Evolutionary conservation across 441 rosid species (phyloP), one percentile per base, ranked within the genome.

Genomic region (Syzygium syzygioides): DNA sequence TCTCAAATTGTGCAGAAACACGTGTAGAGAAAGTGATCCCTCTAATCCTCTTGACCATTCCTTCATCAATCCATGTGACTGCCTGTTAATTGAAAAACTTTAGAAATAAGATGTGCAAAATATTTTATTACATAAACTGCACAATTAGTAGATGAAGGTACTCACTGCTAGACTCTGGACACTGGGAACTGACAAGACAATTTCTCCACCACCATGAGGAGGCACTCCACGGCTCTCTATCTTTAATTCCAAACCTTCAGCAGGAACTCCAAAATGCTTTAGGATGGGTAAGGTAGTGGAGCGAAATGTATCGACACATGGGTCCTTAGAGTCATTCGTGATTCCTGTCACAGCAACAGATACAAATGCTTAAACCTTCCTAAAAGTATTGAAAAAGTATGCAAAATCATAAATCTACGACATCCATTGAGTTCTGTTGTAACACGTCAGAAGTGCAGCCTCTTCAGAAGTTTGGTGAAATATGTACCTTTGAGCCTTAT

Each of bases 31-130:
- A 98, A 88, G 98, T 94, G 45, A 86, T 86, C 86, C 99, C 99
- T 92, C 99, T 95, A 89, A 98, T 97, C 94, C 93, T 96, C 93
- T 94, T 97, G 56, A 96, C 96, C 98, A 95, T 95, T 88, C 99
- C 99, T 92, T 95, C 98, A 57, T 98, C 96, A 13, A 91, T 89
- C 99, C 98, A 97, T 48, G 89, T 87, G 64, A 95, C 94, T 15
- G 97, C 95, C 99, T 97, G 94, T 87, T 89, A 55, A 91, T 48
- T 57, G 48, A 14, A 87, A 89, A 50, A 59, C 32, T 66, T 86
- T 57, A 90, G 87, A 86, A 87, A 54, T 45, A 41, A 41, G 34
- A 7, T 37, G 50, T 26, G 26, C n/a, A 56, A 20, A 53, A 89
- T 28, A 89, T 41, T 20, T 53, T 57, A 57, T 76, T 28, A 9